phyloP scores from a whole-genome alignment of 495 filamentous ascomycete genomes.

The Neurospora sp. region DNA sequence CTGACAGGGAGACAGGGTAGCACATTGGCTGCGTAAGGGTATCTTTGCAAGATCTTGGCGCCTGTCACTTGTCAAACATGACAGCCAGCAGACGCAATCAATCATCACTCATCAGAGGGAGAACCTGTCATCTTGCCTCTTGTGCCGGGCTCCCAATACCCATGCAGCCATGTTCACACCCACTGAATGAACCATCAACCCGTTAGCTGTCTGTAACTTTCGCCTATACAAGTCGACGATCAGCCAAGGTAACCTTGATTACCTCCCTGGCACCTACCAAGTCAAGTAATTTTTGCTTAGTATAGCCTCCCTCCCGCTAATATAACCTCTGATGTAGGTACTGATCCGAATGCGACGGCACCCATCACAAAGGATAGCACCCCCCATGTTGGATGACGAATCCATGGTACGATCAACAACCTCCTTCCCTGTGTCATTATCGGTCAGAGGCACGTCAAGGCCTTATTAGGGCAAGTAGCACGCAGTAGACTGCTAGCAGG shows the following conservation, averaged over 20 bases:
- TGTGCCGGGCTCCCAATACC: not conserved
- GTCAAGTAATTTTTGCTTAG: not conserved
- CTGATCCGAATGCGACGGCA: not conserved
- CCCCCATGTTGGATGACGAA: not conserved
- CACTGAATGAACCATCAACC: not conserved
- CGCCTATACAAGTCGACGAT: not conserved
- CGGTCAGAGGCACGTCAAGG: not conserved
- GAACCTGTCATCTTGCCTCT: not conserved
- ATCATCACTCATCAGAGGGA: not conserved
- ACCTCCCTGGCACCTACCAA: not conserved
- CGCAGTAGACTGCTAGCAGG: not conserved
- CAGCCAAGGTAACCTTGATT: not conserved
- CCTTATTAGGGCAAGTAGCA: not conserved
- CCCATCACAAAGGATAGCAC: not conserved
- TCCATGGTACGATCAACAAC: not conserved
- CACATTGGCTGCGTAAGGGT: not conserved
- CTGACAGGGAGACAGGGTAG: not conserved
- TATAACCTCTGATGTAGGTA: not conserved
- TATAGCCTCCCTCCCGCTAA: not conserved
- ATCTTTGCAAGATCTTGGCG: not conserved
- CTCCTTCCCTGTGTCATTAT: not conserved
- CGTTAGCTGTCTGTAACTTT: not conserved
- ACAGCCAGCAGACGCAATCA: not conserved
- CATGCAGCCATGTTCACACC: not conserved
- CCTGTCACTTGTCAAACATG: not conserved